phyloP scores from a whole-genome alignment of 2,329 filamentous ascomycete species.

The Exophiala mesophila region DNA sequence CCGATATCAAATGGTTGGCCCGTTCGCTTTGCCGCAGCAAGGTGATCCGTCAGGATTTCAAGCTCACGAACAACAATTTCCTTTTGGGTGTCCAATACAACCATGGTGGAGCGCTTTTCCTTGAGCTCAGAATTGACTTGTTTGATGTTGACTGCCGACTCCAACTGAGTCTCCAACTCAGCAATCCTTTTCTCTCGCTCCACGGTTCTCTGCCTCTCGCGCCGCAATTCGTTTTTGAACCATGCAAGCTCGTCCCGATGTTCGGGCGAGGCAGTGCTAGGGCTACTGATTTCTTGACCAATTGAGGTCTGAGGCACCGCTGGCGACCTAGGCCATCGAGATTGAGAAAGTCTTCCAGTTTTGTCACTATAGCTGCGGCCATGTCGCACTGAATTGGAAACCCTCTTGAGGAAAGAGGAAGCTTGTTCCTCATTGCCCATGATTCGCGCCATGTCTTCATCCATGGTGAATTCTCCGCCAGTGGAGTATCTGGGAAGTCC shows the following conservation, averaged over 20 bases:
- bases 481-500: conserved; percentile 68
- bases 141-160: conserved; percentile 59
- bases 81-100: conserved; percentile 85
- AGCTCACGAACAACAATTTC: conserved; percentile 93
- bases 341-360: conserved; percentile 54
- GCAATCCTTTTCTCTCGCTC: conserved; percentile 83
- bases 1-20: conserved; percentile 74
- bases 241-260: conserved; percentile 58
- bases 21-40: conserved; percentile 78
- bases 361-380: conserved; percentile 78
- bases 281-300: conserved; percentile 64
- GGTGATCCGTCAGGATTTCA: conserved; percentile 81
- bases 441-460: conserved; percentile 91
- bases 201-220: conserved; percentile 76
- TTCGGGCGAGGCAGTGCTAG: conserved; percentile 57
- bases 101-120: conserved; percentile 94
- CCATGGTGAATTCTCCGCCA: conserved; percentile 85
- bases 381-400: conserved; percentile 91
- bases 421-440: conserved; percentile 65
- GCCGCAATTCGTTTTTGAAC: conserved; percentile 67
- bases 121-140: conserved; percentile 80
- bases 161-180: conserved; percentile 63
- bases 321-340: conserved; percentile 68
- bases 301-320: conserved; percentile 41
- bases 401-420: conserved; percentile 73